Base-by-base conservation (phyloP, 2,329 filamentous ascomycete genomes). In the Acephala macrosclerotiorum region DNA sequence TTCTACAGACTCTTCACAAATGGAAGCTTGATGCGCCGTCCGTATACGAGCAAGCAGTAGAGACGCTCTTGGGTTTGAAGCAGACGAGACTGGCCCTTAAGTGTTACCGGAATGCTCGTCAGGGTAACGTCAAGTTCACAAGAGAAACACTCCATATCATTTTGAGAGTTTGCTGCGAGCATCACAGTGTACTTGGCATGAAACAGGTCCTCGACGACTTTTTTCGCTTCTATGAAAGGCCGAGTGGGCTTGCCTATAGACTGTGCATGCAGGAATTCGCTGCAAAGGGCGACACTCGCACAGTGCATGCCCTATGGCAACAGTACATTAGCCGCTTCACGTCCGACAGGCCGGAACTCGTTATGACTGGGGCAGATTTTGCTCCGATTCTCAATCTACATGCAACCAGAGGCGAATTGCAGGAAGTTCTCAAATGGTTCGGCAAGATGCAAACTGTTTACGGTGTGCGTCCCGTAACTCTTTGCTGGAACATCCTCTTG, bases 401-500 rank as follows among this genome's bases (percentile, higher is more conserved):
- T 78, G 89, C 93, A 0, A 85, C 87, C 64, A 81, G 87, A 58
- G 91, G 89, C 2, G 87, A 97, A 70, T 76, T 90, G 0, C 74
- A 80, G 3, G 82, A 86, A 59, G 87, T 90, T 0, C 79, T 85
- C 58, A 76, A 80, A 22, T 85, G 89, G 40, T 91, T 97, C 67
- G 75, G 87, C 56, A 81, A 84, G n/a, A 87, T 96, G 63, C 75
- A 76, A 26, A 72, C 79, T 7, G 81, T 87, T 58, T 89, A 89
- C 72, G 78, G 80, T 0, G 71, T 91, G 18, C 70, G 80, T 49
- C 90, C 89, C 7, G 86, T 88, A 68, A 76, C 84, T 1, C 76
- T 82, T 40, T 87, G 85, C 68, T 97, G 91, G 90, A 97, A 97
- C 74, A 88, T 89, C 25, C 78, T 97, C 33, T 81, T 98, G 55